Evolutionary conservation across 2,329 filamentous ascomycete species (phyloP).

Genomic region (Claviceps paspali): DNA sequence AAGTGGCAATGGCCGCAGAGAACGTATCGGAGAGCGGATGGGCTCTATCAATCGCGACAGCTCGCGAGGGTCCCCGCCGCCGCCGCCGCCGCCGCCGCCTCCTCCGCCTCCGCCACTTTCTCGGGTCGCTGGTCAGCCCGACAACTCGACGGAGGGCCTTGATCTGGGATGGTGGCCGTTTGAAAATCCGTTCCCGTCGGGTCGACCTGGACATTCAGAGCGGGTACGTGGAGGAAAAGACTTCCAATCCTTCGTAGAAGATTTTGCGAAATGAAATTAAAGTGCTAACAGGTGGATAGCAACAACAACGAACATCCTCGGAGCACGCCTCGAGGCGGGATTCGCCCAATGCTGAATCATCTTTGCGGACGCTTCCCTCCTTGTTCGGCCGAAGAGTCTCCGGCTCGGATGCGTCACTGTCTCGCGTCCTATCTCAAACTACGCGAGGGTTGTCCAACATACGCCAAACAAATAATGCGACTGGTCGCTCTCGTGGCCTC

Average conservation of each 20-base stretch:
- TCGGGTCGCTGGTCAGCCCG: not conserved
- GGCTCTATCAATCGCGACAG: slow-evolving; percentile 11
- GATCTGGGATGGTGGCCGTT: slow-evolving; percentile 13
- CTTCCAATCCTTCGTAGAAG: too few relatives aligned
- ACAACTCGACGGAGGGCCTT: slow-evolving; percentile 6
- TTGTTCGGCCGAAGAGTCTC: not conserved
- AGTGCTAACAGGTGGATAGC: not conserved
- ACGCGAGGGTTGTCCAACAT: not conserved
- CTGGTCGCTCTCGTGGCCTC: not conserved
- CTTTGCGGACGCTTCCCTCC: not conserved
- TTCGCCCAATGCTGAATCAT: not conserved
- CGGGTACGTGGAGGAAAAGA: not conserved
- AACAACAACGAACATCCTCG: not conserved
- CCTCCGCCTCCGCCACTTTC: not conserved
- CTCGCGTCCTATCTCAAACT: not conserved
- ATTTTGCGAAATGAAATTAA: too few relatives aligned
- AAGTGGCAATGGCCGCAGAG: slow-evolving; percentile 11
- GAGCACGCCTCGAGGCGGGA: not conserved
- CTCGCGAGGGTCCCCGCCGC: slow-evolving; percentile 7
- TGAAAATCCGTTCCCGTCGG: slow-evolving; percentile 6
- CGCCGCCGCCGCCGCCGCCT: not conserved
- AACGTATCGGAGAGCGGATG: slow-evolving; percentile 15
- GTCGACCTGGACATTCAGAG: not conserved
- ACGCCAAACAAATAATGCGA: not conserved
- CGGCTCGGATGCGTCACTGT: not conserved